phyloP scores from a whole-genome alignment of 768 basidiomycete species.

The Naganishia friedmannii region DNA sequence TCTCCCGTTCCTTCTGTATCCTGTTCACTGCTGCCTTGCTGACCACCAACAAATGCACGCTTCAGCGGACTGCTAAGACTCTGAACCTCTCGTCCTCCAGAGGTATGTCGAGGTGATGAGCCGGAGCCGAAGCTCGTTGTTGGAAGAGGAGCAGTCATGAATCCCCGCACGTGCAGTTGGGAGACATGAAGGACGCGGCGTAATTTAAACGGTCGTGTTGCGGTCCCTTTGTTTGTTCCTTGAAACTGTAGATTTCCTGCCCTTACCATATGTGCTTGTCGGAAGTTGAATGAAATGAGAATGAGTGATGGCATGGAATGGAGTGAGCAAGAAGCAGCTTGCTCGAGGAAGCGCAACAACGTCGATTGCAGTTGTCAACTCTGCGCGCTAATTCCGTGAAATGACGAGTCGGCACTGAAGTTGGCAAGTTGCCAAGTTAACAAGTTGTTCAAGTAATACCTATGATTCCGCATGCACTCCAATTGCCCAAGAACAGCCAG shows the following conservation, averaged over 20 bases:
- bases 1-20: not conserved
- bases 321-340: too few relatives aligned
- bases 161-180: not conserved
- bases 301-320: too few relatives aligned
- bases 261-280: too few relatives aligned
- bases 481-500: too few relatives aligned
- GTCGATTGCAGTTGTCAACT: too few relatives aligned
- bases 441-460: too few relatives aligned
- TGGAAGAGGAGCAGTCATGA: constrained; percentile 5
- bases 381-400: too few relatives aligned
- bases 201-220: not conserved
- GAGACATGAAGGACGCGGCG: not conserved
- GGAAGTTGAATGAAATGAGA: too few relatives aligned
- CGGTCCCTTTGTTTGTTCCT: not conserved
- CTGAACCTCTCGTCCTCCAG: not conserved
- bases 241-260: not conserved
- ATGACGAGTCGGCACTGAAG: too few relatives aligned
- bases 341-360: too few relatives aligned
- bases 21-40: not conserved
- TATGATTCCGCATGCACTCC: too few relatives aligned
- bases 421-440: too few relatives aligned
- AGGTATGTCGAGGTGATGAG: not conserved
- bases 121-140: constrained; percentile 6
- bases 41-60: not conserved
- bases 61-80: not conserved